phyloP scores from a whole-genome alignment of 768 basidiomycete species.

The Boletus fagicola region DNA sequence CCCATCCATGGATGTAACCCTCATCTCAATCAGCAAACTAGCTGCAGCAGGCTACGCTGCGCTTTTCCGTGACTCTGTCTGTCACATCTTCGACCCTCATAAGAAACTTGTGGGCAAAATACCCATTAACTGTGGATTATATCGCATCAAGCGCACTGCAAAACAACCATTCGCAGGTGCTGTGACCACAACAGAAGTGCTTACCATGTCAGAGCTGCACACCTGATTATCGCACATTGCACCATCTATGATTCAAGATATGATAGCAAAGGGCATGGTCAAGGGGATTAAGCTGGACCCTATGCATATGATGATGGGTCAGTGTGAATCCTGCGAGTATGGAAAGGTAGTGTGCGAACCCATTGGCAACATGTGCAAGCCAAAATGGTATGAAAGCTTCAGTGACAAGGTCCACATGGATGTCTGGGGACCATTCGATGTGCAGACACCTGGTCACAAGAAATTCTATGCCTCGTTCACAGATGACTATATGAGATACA shows the following conservation, averaged over 20 bases:
- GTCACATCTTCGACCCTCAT: background rate
- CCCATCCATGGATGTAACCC: background rate
- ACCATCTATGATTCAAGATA: background rate
- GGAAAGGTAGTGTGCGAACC: background rate
- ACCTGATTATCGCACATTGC: background rate
- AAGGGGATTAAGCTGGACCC: background rate
- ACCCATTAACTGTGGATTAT: background rate
- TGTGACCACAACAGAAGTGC: background rate
- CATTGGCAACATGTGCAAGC: background rate
- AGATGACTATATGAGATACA: background rate
- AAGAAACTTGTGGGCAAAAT: background rate
- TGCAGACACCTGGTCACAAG: no score
- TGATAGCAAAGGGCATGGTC: background rate
- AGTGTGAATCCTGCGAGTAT: background rate
- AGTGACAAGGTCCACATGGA: background rate
- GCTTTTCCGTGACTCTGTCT: background rate
- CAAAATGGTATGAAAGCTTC: accelerated
- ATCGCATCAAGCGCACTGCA: background rate
- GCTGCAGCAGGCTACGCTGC: background rate
- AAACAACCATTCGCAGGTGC: background rate
- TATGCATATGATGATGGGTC: background rate
- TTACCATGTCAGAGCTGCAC: background rate
- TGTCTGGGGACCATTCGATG: background rate
- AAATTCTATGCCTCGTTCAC: no score
- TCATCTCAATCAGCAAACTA: background rate